phyloP scores from a whole-genome alignment of 192 early-diverging fungal genomes.

The Anaeromyces robustus region DNA sequence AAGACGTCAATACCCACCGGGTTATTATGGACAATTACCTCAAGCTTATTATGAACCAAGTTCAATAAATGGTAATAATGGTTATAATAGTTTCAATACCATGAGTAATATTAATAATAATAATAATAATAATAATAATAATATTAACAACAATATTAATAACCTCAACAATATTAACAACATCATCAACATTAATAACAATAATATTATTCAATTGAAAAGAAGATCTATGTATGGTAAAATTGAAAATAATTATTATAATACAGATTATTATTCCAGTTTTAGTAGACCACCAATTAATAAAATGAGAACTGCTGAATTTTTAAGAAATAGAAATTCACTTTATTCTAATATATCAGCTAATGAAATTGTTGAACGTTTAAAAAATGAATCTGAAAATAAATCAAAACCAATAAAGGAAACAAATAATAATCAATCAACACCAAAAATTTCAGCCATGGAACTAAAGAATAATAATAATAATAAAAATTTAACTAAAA shows the following conservation, averaged over 20 bases:
- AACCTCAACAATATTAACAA: too few species aligned
- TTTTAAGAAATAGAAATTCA: background rate
- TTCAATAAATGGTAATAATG: too few species aligned
- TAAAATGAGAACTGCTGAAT: background rate
- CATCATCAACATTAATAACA: too few species aligned
- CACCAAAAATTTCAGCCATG: too few species aligned
- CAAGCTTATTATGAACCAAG: background rate
- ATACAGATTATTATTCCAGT: background rate
- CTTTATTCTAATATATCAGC: background rate
- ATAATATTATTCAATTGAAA: background rate
- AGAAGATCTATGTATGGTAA: background rate
- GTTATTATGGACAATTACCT: background rate
- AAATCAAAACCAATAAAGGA: too few species aligned
- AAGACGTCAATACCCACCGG: background rate
- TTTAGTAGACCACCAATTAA: background rate
- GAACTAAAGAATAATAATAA: too few species aligned
- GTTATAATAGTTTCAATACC: too few species aligned
- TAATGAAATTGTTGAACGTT: background rate
- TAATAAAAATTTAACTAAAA: too few species aligned
- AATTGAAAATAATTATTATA: background rate
- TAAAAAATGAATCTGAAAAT: background rate
- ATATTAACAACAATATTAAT: too few species aligned
- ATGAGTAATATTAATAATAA: background rate
- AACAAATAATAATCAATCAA: too few species aligned
- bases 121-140: too few species aligned